Base-by-base conservation (phyloP, 75 land plant species). In the Cunninghamia lanceolata region DNA sequence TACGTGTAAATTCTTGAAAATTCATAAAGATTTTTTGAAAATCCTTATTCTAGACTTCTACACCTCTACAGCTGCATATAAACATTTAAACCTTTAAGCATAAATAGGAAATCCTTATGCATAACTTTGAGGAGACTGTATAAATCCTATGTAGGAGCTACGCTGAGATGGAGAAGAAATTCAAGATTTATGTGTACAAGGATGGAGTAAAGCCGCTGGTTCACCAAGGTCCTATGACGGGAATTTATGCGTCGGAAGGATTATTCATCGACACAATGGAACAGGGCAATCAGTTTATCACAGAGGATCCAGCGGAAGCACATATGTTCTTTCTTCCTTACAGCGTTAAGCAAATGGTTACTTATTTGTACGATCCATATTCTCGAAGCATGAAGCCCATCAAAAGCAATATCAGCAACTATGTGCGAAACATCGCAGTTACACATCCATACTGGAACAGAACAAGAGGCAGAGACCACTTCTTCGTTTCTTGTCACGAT, bases 311-410 rank as follows among this genome's bases (percentile, higher is more conserved):
- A 3, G 82, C 83, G 17, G n/a, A 88, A 68, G 92, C 92, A 15
- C 88, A 86, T 15, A 82, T 88, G 6, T 91, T 88, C 78, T 91
- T 91, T 40, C 89, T 91, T 39, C 92, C 92, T 75, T 91, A 90
- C 92, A 91, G 92, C 63, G 92, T 91, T 30, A 85, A 88, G 45
- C 91, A 90, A 91, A 91, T 91, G 92, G 92, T 91, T 59, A 83
- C 87, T 9, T 86, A 88, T 76, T 87, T 91, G 40, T 90, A 90
- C 80, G 52, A 84, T n/a, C 88, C 85, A 2, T 70, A 43, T 73
- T 38, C 90, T 28, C 47, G 86, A 38, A 87, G 87, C 85, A 86
- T 84, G 70, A n/a, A 78, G 30, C 88, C 91, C 5, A 80, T 91
- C 75, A 45, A 86, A 77, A 90, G 85, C 8, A 84, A 85, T 84